A percentile compares a stretch with the other conserved stretches of the same genome.
These are phyloP conservation scores for Ophiostoma populinum DNA, from an alignment of 2,329 filamentous ascomycete species.

Conservation along the genomic window DNA sequence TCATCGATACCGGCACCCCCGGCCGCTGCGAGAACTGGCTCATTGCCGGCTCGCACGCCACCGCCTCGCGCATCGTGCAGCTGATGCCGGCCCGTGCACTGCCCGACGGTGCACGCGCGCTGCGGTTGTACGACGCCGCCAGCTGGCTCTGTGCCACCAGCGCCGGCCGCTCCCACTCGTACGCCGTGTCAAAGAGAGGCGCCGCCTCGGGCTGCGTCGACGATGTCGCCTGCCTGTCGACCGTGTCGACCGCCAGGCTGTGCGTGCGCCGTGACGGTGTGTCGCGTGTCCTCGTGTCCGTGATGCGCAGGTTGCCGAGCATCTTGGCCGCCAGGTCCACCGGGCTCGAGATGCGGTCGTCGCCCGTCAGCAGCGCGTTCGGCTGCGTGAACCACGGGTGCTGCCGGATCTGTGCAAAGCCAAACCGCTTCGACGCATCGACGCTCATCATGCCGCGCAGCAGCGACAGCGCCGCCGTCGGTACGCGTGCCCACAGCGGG, in stretches of 20 bases:
- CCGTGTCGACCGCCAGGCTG: no score
- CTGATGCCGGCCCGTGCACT: constrained; percentile 10
- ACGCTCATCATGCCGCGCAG: constrained; percentile 87
- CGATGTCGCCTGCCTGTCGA: not conserved
- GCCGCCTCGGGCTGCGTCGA: constrained; percentile 41
- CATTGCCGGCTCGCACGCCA: constrained; percentile 75
- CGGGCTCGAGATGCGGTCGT: constrained; percentile 62
- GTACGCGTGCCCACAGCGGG: constrained; percentile 68
- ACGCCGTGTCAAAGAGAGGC: constrained; percentile 51
- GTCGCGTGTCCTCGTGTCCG: no score
- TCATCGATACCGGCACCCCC: constrained; percentile 64
- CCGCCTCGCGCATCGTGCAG: constrained; percentile 30
- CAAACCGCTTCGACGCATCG: constrained; percentile 58
- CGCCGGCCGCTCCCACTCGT: constrained; percentile 73
- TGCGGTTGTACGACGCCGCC: constrained; percentile 33
- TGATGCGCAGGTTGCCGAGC: constrained; percentile 78
- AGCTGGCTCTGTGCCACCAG: constrained; percentile 32
- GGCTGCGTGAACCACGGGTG: constrained; percentile 88
- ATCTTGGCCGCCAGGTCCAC: constrained; percentile 82
- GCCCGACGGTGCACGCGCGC: constrained; percentile 18
- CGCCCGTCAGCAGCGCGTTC: constrained; percentile 58
- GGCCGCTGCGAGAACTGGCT: constrained; percentile 70
- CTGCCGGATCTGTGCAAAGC: constrained; percentile 68
- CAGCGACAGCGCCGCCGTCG: constrained; percentile 57
- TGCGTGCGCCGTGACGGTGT: no score